A percentile compares a stretch with the other conserved stretches of the same genome.
These are phyloP conservation scores for Dioscorea zingiberensis DNA, from an alignment of 106 monocot genomes.

Conservation along the genomic window DNA sequence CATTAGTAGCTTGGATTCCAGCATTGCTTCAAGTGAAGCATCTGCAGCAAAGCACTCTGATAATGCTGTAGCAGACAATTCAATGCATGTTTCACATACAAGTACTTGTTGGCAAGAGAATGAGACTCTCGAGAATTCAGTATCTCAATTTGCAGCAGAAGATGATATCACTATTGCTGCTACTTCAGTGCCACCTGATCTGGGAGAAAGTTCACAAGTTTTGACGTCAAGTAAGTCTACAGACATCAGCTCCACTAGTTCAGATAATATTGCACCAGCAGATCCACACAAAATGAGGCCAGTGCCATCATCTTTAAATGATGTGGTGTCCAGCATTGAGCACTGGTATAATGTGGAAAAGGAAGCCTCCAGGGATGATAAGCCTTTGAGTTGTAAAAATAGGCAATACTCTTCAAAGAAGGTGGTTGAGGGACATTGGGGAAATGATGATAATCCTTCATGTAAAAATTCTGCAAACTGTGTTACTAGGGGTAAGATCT, in stretches of 20 bases:
- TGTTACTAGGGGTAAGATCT: conserved; percentile 39
- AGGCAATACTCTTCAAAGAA: conserved; percentile 20
- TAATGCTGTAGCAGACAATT: conserved; percentile 6
- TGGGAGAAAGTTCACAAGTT: conserved; percentile 10
- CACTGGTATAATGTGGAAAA: conserved; percentile 8
- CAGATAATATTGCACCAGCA: conserved; percentile 1
- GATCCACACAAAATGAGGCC: conserved; percentile 12
- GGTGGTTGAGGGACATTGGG: conserved; percentile 19
- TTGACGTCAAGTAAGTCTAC: conserved; percentile 19
- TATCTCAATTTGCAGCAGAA: conserved; percentile 9
- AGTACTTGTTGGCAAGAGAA: conserved; percentile 8
- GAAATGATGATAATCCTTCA: conserved; percentile 20
- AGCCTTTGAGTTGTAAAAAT: conserved; percentile 11
- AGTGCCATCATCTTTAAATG: conserved; percentile 13
- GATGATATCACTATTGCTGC: conserved; percentile 7
- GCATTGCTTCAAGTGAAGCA: conserved; percentile 22
- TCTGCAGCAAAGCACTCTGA: conserved; percentile 23
- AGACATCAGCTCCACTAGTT: conserved; percentile 2
- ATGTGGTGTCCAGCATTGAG: neutral
- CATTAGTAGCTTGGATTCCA: conserved; percentile 61
- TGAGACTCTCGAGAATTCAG: conserved; percentile 7
- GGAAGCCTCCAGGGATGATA: conserved; percentile 5
- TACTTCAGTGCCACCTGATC: conserved; percentile 5
- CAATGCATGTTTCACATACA: conserved; percentile 1
- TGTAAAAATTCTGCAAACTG: conserved; percentile 24